phyloP scores from a whole-genome alignment of 2,329 filamentous ascomycete species.

The Exserohilum turcica region DNA sequence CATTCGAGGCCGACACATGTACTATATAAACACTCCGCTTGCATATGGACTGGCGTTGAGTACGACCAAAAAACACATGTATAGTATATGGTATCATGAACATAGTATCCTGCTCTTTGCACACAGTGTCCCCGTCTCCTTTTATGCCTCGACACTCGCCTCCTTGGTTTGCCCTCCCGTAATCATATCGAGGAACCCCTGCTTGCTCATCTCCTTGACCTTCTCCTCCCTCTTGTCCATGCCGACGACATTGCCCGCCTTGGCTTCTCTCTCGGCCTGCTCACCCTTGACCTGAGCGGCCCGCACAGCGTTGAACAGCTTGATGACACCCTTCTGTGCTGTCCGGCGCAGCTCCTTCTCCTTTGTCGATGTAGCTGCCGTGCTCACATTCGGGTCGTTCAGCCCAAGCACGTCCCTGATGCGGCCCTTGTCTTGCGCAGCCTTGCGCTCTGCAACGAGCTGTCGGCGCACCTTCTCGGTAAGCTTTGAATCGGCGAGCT shows the following conservation, averaged over 20 bases:
- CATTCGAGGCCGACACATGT: slow-evolving; percentile 13
- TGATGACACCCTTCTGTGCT: slow-evolving; percentile 90
- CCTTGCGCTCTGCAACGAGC: slow-evolving; percentile 78
- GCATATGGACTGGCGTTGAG: slow-evolving; percentile 16
- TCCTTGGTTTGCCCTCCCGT: slow-evolving; percentile 58
- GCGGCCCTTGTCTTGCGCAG: slow-evolving; percentile 81
- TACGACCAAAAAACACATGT: slow-evolving; percentile 10
- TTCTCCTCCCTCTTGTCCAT: slow-evolving; percentile 81
- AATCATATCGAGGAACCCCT: slow-evolving; percentile 94
- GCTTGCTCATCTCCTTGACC: slow-evolving; percentile 94
- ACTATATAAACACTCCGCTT: slow-evolving; percentile 22
- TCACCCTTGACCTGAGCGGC: slow-evolving; percentile 88
- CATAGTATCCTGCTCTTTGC: slow-evolving; percentile 4
- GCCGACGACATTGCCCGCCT: slow-evolving; percentile 76
- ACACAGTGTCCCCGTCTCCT: not conserved
- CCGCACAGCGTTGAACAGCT: slow-evolving; percentile 93
- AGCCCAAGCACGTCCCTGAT: slow-evolving; percentile 82
- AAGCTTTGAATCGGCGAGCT: slow-evolving; percentile 75
- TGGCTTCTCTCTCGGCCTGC: slow-evolving; percentile 72
- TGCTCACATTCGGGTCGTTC: slow-evolving; percentile 55
- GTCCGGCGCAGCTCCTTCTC: slow-evolving; percentile 85
- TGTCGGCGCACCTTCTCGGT: slow-evolving; percentile 81
- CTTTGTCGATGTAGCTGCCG: slow-evolving; percentile 64
- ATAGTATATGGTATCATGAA: slow-evolving; percentile 23
- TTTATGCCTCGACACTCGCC: slow-evolving; percentile 19